These are phyloP conservation scores for Lichtheimia hyalospora DNA, from an alignment of 371 early-diverging fungal genomes.

Conservation along the genomic window DNA sequence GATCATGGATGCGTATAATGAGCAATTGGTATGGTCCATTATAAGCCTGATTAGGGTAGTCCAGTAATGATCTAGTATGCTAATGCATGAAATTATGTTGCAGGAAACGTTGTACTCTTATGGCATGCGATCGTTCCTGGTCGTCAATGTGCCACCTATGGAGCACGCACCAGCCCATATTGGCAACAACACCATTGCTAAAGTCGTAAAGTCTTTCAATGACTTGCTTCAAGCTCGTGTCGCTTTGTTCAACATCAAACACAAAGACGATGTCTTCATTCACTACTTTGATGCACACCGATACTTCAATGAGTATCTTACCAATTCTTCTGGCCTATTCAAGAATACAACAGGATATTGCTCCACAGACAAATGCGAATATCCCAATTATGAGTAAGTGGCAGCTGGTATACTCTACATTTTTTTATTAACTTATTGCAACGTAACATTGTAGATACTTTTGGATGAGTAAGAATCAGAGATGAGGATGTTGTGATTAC, in stretches of 20 bases:
- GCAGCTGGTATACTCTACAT: not conserved
- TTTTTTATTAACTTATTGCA: not conserved
- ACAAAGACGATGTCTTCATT: conserved; percentile 3
- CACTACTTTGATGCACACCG: conserved; percentile 11
- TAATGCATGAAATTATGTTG: not conserved
- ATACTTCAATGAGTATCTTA: conserved; percentile 10
- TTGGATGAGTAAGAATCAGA: conserved; percentile 14
- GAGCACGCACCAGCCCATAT: conserved; percentile 7
- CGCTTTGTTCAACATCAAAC: not conserved
- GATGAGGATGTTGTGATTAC: not conserved
- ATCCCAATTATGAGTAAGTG: conserved; percentile 12
- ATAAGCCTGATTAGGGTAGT: not conserved
- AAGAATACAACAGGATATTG: conserved; percentile 7
- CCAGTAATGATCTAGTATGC: not conserved
- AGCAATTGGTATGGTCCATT: conserved; percentile 2
- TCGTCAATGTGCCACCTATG: conserved; percentile 18
- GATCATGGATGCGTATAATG: conserved; percentile 1
- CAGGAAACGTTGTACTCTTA: conserved; percentile 5
- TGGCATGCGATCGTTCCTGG: conserved; percentile 10
- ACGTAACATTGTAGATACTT: conserved; percentile 7
- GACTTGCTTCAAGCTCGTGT: not conserved
- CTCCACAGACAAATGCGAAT: not conserved
- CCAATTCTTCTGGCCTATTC: not conserved
- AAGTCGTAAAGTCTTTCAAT: conserved; percentile 2
- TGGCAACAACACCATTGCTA: not conserved